Conservation (phyloP, 2,329 filamentous ascomycete genomes). For the Fusarium solani-melongenae region DNA sequence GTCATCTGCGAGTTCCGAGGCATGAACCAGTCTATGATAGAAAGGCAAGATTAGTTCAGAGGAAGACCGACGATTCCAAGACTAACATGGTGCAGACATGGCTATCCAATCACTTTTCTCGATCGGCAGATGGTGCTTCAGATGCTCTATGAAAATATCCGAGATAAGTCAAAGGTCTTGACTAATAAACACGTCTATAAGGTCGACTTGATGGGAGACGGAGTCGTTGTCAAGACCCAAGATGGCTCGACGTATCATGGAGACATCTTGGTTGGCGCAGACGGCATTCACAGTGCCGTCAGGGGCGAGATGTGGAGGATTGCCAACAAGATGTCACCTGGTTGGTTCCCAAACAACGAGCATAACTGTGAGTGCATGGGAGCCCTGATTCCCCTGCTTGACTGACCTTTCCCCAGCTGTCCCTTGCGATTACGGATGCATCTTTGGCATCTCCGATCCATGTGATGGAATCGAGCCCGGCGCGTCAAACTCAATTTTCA, state of each 20-base stretch:
- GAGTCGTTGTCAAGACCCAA: slow-evolving; percentile 44
- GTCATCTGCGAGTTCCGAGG: neutral
- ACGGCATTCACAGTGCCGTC: no score
- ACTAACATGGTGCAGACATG: slow-evolving; percentile 20
- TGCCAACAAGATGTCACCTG: no score
- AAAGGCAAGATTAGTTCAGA: neutral
- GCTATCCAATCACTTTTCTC: slow-evolving; percentile 48
- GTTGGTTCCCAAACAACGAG: slow-evolving; percentile 41
- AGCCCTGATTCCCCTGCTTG: no score
- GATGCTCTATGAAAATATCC: slow-evolving; percentile 48
- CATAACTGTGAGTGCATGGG: slow-evolving; percentile 40
- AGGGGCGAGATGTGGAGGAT: no score
- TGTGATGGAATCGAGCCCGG: neutral
- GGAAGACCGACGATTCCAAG: neutral
- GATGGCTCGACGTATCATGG: slow-evolving; percentile 43
- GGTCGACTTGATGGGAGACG: neutral
- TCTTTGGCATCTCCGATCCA: slow-evolving; percentile 17
- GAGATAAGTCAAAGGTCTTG: slow-evolving; percentile 41
- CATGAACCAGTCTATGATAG: neutral
- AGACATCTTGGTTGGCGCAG: no score
- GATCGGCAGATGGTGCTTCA: slow-evolving; percentile 49
- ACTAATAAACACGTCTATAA: slow-evolving; percentile 23
- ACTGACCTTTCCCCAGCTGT: neutral
- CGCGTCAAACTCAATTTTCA: neutral
- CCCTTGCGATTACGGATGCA: slow-evolving; percentile 12